Evolutionary conservation across 768 basidiomycete species (phyloP).

Genomic region (Pulveroboletus sp.): DNA sequence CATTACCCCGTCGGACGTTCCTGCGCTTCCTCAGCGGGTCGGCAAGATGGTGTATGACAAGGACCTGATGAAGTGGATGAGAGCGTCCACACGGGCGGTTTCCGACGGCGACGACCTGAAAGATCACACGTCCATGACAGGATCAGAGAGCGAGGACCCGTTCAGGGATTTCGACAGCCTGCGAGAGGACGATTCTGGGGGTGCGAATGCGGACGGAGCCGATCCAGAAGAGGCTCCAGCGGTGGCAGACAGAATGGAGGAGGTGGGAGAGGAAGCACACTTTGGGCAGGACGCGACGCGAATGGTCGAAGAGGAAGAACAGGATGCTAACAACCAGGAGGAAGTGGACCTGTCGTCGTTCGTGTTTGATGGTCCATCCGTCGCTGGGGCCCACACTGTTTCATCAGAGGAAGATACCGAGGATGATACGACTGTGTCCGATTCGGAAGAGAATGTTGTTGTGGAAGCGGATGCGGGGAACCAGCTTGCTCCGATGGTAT

Average conservation of each 20-base stretch:
- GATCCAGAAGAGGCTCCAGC: background rate
- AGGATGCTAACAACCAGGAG: constrained; percentile 53
- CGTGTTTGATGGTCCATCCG: constrained; percentile 60
- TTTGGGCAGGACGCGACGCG: constrained; percentile 27
- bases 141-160: constrained; percentile 75
- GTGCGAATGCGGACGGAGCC: constrained; percentile 10
- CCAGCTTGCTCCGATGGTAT: constrained; percentile 5
- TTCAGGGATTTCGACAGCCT: constrained; percentile 91
- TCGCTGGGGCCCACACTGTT: constrained; percentile 49
- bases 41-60: constrained; percentile 89
- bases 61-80: constrained; percentile 82
- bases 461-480: constrained; percentile 6
- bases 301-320: constrained; percentile 47
- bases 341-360: constrained; percentile 69
- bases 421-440: constrained; percentile 40
- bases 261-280: constrained; percentile 13
- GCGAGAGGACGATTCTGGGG: constrained; percentile 53
- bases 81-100: constrained; percentile 42
- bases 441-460: constrained; percentile 27
- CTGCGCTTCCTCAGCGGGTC: constrained; percentile 67
- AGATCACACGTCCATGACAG: constrained; percentile 30
- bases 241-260: constrained; percentile 12
- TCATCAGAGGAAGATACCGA: constrained; percentile 37
- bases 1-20: constrained; percentile 81
- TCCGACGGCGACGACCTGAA: constrained; percentile 28